Evolutionary conservation across 495 filamentous ascomycete genomes (phyloP).

Genomic region (Aspergillus biplanus): DNA sequence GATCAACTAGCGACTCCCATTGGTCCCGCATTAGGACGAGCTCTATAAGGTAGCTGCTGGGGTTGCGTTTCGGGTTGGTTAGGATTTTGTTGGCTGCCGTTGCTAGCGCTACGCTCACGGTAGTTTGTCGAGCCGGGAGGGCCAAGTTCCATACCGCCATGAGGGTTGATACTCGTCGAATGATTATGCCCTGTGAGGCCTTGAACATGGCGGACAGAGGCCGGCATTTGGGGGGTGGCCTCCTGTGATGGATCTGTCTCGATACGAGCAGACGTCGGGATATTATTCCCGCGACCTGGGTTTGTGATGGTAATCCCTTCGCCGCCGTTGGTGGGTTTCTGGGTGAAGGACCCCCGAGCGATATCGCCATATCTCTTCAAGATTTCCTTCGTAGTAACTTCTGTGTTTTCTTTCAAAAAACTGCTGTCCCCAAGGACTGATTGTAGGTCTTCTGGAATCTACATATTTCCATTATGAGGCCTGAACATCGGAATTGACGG

Average conservation of each 20-base stretch:
- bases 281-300: conserved; percentile 41
- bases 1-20: conserved; percentile 48
- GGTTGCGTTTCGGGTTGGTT: conserved; percentile 33
- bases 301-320: conserved; percentile 55
- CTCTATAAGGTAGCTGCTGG: conserved; percentile 44
- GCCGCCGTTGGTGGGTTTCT: conserved; percentile 59
- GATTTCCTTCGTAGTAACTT: conserved; percentile 97
- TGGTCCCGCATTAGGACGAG: conserved; percentile 44
- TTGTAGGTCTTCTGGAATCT: conserved; percentile 93
- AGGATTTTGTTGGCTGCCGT: conserved; percentile 41
- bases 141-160: conserved; percentile 36
- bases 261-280: conserved; percentile 59
- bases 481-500: conserved; percentile 8
- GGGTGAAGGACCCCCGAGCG: conserved; percentile 58
- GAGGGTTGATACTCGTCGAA: conserved; percentile 34
- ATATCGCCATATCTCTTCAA: conserved; percentile 86
- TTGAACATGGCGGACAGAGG: conserved; percentile 76
- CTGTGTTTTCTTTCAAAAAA: conserved; percentile 77
- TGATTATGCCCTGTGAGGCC: conserved; percentile 54
- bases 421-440: conserved; percentile 80
- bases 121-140: conserved; percentile 32
- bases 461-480: conserved; percentile 26
- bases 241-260: conserved; percentile 78
- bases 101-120: conserved; percentile 48
- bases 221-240: conserved; percentile 77